A percentile compares a stretch with the other conserved stretches of the same genome.
Evolutionary conservation across 805 yeast species (phyloP).

Genomic region (Pichia cephalocereana): DNA sequence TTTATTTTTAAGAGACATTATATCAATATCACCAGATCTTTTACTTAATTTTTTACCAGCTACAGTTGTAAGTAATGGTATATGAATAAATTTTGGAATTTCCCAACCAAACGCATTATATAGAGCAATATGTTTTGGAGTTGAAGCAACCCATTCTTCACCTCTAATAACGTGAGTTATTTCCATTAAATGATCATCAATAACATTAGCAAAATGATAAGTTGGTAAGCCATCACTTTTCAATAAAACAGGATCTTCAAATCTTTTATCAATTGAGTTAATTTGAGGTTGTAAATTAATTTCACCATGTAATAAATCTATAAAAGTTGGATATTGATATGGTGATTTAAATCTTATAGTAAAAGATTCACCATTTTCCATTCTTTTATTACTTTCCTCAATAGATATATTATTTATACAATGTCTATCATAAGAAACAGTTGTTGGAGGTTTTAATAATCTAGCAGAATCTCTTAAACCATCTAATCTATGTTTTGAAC

Average conservation of each 20-base stretch:
- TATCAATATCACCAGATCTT: conserved; percentile 73
- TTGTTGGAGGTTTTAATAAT: conserved; percentile 74
- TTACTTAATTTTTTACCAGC: conserved; percentile 76
- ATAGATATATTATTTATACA: conserved; percentile 41
- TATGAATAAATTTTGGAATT: conserved; percentile 77
- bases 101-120: conserved; percentile 82
- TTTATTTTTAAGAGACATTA: conserved; percentile 42
- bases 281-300: conserved; percentile 73
- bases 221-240: conserved; percentile 96
- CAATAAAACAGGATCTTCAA: conserved; percentile 80
- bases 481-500: conserved; percentile 70
- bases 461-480: conserved; percentile 64
- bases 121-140: conserved; percentile 87
- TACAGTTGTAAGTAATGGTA: conserved; percentile 74
- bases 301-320: conserved; percentile 71
- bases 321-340: conserved; percentile 50
- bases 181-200: conserved; percentile 89
- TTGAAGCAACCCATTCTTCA: conserved; percentile 95
- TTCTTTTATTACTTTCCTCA: conserved; percentile 32
- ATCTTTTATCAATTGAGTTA: conserved; percentile 60
- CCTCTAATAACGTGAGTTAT: conserved; percentile 95
- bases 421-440: conserved; percentile 83
- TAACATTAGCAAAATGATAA: conserved; percentile 91
- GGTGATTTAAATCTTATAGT: conserved; percentile 79
- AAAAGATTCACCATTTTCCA: conserved; percentile 29